These are phyloP conservation scores for Thelephora aurantiotincta DNA, from an alignment of 768 basidiomycete genomes.

Conservation along the genomic window DNA sequence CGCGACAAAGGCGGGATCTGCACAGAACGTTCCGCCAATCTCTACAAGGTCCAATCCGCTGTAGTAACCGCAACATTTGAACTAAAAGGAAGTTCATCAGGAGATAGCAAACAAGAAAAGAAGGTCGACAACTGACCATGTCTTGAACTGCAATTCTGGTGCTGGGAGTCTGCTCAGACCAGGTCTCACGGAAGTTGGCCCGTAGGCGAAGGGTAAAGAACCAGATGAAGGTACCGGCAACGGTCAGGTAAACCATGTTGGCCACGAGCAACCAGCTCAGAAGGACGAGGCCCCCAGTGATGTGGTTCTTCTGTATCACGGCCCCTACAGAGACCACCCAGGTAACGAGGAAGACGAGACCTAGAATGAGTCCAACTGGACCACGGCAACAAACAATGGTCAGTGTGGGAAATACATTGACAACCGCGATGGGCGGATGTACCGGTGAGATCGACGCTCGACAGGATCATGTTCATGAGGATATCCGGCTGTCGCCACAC, in stretches of 20 bases:
- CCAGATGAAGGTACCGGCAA: slow-evolving; percentile 70
- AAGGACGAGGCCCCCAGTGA: slow-evolving; percentile 53
- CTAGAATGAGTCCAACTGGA: slow-evolving; percentile 61
- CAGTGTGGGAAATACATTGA: not conserved
- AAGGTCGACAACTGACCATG: slow-evolving; percentile 29
- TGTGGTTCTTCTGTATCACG: slow-evolving; percentile 54
- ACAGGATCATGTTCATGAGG: slow-evolving; percentile 64
- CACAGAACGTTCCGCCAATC: slow-evolving; percentile 51
- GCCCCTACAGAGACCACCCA: slow-evolving; percentile 60
- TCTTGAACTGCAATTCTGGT: slow-evolving; percentile 56
- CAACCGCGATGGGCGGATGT: slow-evolving; percentile 11
- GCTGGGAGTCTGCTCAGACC: slow-evolving; percentile 28
- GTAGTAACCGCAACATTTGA: slow-evolving; percentile 81
- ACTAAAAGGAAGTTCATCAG: slow-evolving; percentile 24
- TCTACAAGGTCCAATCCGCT: slow-evolving; percentile 43
- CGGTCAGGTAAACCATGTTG: slow-evolving; percentile 44
- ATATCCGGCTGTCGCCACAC: slow-evolving; percentile 55
- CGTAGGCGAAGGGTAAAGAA: slow-evolving; percentile 66
- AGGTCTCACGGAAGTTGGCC: slow-evolving; percentile 47
- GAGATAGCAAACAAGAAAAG: not conserved
- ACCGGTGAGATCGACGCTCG: slow-evolving; percentile 44
- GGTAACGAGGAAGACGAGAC: slow-evolving; percentile 50
- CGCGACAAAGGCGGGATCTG: slow-evolving; percentile 23
- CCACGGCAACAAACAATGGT: not conserved
- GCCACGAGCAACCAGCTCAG: slow-evolving; percentile 64